phyloP scores from a whole-genome alignment of 176 grass and related monocot species.

The Melocanna baccifera region DNA sequence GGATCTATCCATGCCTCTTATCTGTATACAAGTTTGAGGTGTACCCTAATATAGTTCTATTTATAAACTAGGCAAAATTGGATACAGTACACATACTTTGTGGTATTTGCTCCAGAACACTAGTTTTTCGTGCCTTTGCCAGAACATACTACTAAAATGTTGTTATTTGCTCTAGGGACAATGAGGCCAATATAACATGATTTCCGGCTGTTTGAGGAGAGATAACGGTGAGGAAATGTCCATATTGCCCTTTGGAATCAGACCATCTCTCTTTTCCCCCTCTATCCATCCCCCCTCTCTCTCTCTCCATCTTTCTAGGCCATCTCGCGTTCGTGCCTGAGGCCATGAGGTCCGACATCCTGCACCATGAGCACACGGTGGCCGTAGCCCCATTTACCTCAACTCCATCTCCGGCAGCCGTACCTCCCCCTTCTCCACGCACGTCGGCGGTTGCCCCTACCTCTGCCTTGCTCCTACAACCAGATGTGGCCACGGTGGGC shows the following conservation, averaged over 20 bases:
- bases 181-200: neutral
- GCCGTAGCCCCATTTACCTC: too few relatives aligned
- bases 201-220: neutral
- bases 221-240: neutral
- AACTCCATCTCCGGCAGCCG: too few relatives aligned
- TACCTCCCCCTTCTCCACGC: too few relatives aligned
- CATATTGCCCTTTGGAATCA: neutral
- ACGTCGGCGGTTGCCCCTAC: too few relatives aligned
- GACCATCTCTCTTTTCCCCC: too few relatives aligned
- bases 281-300: too few relatives aligned
- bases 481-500: too few relatives aligned
- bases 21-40: neutral
- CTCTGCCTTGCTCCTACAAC: too few relatives aligned
- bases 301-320: too few relatives aligned
- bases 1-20: neutral
- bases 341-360: too few relatives aligned
- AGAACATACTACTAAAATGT: neutral
- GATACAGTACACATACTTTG: neutral
- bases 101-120: neutral
- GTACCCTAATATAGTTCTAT: neutral
- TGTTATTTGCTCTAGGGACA: neutral
- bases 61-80: neutral
- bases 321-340: too few relatives aligned
- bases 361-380: too few relatives aligned
- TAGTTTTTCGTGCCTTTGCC: neutral